Conservation (phyloP, 2,329 filamentous ascomycete genomes). For the Ramichloridium luteum region DNA sequence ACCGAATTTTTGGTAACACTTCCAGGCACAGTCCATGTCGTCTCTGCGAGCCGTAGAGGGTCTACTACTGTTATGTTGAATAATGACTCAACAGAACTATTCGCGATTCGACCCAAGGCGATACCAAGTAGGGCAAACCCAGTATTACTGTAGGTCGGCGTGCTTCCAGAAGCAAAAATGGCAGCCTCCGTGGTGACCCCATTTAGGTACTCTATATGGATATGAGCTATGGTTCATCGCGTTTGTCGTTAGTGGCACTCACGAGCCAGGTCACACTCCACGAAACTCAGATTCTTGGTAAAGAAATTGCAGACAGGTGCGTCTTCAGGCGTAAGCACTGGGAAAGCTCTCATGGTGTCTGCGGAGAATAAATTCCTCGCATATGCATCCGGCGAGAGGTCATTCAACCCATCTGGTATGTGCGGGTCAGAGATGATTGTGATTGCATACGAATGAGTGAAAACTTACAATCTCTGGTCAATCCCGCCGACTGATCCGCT, state of each 20-base stretch:
- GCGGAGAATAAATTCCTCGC: too few species aligned
- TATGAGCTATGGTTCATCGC: not conserved
- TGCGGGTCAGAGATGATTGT: too few species aligned
- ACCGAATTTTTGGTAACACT: slow-evolving; percentile 6
- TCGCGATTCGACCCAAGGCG: slow-evolving; percentile 1
- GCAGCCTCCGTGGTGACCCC: slow-evolving; percentile 7
- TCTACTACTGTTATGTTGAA: slow-evolving; percentile 8
- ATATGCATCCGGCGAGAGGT: too few species aligned
- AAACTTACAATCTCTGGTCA: too few species aligned
- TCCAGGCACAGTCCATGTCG: slow-evolving; percentile 7
- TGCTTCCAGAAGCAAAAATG: slow-evolving; percentile 2
- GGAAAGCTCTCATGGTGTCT: too few species aligned
- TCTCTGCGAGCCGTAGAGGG: slow-evolving; percentile 9
- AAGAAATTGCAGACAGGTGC: slow-evolving; percentile 11
- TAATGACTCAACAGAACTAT: slow-evolving; percentile 2
- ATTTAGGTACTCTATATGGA: slow-evolving; percentile 5
- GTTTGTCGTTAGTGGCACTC: not conserved
- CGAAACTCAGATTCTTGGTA: slow-evolving; percentile 6
- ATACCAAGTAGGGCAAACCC: slow-evolving; percentile 5
- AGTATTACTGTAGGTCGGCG: slow-evolving; percentile 4
- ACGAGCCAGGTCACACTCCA: slow-evolving; percentile 5
- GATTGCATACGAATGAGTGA: too few species aligned
- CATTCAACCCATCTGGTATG: too few species aligned
- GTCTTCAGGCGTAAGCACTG: too few species aligned
- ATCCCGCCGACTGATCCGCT: too few species aligned